Evolutionary conservation across 176 grass and related monocot genomes (phyloP).

Genomic region (Raddia guianensis): DNA sequence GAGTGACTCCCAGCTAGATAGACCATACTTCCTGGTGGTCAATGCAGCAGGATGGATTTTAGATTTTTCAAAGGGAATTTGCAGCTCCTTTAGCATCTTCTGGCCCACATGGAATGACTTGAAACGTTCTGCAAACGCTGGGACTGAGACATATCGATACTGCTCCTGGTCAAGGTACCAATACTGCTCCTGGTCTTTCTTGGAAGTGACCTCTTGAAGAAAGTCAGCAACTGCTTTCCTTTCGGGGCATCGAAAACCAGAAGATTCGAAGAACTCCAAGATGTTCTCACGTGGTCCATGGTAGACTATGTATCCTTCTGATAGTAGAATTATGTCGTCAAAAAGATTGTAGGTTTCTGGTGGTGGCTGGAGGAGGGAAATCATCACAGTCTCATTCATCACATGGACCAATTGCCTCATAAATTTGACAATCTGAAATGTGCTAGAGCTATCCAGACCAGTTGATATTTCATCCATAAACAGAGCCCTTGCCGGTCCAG

Average conservation of each 20-base stretch:
- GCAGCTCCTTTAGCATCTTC: conserved; percentile 45
- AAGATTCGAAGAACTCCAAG: conserved; percentile 61
- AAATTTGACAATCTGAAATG: conserved; percentile 70
- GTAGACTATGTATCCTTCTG: conserved; percentile 72
- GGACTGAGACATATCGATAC: conserved; percentile 50
- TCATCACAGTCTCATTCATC: conserved; percentile 64
- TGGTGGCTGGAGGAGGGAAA: conserved; percentile 76
- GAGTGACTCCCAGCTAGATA: conserved; percentile 51
- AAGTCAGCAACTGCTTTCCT: conserved; percentile 73
- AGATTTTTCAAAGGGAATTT: conserved; percentile 45
- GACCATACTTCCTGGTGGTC: conserved; percentile 45
- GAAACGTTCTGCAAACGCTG: conserved; percentile 51
- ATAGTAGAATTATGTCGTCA: conserved; percentile 65
- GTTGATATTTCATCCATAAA: conserved; percentile 91
- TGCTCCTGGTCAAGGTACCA: conserved; percentile 45
- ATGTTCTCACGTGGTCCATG: conserved; percentile 63
- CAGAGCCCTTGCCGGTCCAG: conserved; percentile 65
- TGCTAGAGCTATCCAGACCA: conserved; percentile 75
- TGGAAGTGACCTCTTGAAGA: conserved; percentile 73
- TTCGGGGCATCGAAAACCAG: conserved; percentile 63
- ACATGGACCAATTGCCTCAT: conserved; percentile 66
- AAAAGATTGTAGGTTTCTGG: conserved; percentile 81
- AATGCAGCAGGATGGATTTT: conserved; percentile 49
- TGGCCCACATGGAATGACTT: conserved; percentile 50
- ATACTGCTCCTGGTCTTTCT: conserved; percentile 66